Evolutionary conservation across 2,329 filamentous ascomycete genomes (phyloP), one percentile per base, ranked within the genome.

Genomic region (Shiraia bambusicola): DNA sequence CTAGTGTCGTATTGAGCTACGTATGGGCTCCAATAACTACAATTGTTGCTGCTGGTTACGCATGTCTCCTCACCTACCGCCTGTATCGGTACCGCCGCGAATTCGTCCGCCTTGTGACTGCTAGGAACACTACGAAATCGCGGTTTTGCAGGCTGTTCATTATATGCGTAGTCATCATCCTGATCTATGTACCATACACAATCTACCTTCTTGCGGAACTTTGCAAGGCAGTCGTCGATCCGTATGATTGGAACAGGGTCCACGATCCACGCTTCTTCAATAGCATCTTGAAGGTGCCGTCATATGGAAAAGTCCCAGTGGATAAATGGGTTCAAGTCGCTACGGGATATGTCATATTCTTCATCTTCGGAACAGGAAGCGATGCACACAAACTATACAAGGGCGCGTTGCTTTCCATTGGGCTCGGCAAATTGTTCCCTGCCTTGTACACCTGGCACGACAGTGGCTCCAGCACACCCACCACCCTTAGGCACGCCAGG

Each of bases 301-400:
- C 72, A 15, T 27, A 66, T 28, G 74, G 78, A 26, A 8, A 49
- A 2, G 67, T 78, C 28, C 61, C 71, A 30, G 77, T 77, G 45
- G 78, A 84, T 56, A 74, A 77, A 22, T 87, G 80, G 79, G 71
- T 78, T 14, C 74, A 78, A 33, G 67, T 84, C 8, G 72, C 58
- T 0, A 69, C 75, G 3, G 79, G 78, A 0, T 74, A 78, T 44
- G 43, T 82, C 17, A 65, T 81, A 10, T 86, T 86, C 57, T 37
- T 77, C n/a, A 78, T 83, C 54, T 86, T 86, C 50, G 83, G 84
- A 7, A 76, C 82, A 12, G 83, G 83, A 22, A 71, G 69, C 17
- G 83, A 87, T 54, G 82, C 82, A 0, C 42, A 58, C 31, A 62
- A 57, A 10, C 52, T 56, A 2, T 67, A 67, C 47, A 61, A 56